Conservation (phyloP, 208 protist genomes). For the Vickermania ingenoplastis region DNA sequence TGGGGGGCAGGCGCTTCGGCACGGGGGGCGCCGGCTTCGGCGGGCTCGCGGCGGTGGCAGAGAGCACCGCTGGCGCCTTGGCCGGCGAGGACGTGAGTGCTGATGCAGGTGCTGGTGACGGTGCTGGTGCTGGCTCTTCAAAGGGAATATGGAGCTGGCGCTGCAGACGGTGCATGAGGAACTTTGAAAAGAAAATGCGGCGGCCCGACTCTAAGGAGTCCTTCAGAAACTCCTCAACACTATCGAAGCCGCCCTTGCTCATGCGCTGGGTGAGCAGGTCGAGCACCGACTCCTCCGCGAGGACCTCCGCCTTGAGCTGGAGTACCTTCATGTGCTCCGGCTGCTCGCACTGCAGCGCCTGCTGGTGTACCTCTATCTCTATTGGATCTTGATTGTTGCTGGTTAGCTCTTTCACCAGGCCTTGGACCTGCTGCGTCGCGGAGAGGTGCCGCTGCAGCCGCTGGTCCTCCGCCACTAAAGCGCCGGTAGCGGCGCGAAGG, state of each 20-base stretch:
- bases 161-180: constrained; percentile 26
- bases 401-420: neutral
- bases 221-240: neutral
- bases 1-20: constrained; percentile 20
- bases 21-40: constrained; percentile 10
- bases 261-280: neutral
- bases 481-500: constrained; percentile 30
- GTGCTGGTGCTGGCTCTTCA: constrained; percentile 29
- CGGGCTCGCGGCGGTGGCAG: neutral
- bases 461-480: neutral
- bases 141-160: constrained; percentile 34
- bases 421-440: neutral
- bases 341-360: neutral
- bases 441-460: neutral
- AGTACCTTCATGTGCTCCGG: neutral
- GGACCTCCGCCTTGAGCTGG: neutral
- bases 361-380: neutral
- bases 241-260: neutral
- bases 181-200: neutral
- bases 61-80: neutral
- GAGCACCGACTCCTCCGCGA: neutral
- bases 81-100: neutral
- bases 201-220: neutral
- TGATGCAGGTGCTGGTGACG: neutral
- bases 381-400: neutral